Evolutionary conservation across 192 early-diverging fungal species (phyloP).

Genomic region (Backusella psychrophila): DNA sequence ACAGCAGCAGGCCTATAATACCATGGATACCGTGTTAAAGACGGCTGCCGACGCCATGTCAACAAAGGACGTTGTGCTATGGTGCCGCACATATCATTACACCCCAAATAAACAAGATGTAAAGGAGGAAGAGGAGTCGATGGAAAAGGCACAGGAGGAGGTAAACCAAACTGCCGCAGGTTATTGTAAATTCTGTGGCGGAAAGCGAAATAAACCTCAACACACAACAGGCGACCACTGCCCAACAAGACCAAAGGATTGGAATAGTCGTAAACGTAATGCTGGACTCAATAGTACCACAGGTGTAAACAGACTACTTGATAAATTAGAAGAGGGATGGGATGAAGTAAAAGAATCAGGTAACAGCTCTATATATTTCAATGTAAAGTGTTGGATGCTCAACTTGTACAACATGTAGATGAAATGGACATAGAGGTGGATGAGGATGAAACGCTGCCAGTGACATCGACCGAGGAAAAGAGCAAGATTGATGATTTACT

Average conservation of each 20-base stretch:
- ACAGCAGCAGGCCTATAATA: conserved; percentile 20
- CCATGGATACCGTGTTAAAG: conserved; percentile 19
- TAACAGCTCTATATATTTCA: neutral
- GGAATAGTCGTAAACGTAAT: conserved; percentile 27
- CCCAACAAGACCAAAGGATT: conserved; percentile 22
- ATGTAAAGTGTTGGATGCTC: neutral
- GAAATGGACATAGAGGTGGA: conserved; percentile 37
- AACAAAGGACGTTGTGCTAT: conserved; percentile 41
- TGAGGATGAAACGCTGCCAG: neutral
- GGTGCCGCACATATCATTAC: conserved; percentile 40
- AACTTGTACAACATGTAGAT: neutral
- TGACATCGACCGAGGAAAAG: neutral
- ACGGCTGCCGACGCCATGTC: conserved; percentile 26
- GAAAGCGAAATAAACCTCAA: conserved; percentile 22
- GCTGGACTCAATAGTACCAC: conserved; percentile 26
- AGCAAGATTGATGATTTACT: neutral
- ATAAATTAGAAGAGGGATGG: conserved; percentile 17
- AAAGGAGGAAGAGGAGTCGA: neutral
- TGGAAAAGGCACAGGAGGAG: neutral
- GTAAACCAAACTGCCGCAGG: neutral
- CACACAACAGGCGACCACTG: conserved; percentile 20
- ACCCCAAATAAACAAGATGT: conserved; percentile 36
- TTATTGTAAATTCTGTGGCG: conserved; percentile 43
- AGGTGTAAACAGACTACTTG: conserved; percentile 22
- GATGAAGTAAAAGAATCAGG: conserved; percentile 26